phyloP scores from a whole-genome alignment of 1,284 basidiomycete species.

The Apiotrichum veenhuisii region DNA sequence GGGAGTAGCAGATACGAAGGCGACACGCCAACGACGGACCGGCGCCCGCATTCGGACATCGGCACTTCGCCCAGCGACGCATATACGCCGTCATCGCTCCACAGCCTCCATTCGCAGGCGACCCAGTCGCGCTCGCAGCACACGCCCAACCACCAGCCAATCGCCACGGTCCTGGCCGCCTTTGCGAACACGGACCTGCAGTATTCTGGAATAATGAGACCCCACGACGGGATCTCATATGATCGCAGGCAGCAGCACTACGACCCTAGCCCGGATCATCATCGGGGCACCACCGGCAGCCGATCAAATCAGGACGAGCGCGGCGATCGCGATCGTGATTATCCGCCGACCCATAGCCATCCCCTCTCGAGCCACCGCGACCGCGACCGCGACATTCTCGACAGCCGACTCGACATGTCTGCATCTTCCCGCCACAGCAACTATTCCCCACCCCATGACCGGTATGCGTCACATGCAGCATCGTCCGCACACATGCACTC shows the following conservation, averaged over 20 bases:
- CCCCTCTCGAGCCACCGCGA: not conserved
- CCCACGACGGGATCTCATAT: conserved; percentile 2
- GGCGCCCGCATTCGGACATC: not conserved
- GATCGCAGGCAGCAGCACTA: conserved; percentile 3
- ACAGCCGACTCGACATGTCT: not conserved
- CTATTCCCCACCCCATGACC: not conserved
- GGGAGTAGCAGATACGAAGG: not conserved
- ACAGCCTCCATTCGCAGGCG: not conserved
- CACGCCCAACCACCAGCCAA: not conserved
- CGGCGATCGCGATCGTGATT: not conserved
- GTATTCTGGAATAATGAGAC: conserved; percentile 19
- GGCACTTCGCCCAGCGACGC: not conserved
- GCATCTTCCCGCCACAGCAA: not conserved
- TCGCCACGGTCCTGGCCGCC: conserved; percentile 12
- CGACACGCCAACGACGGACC: too few relatives aligned
- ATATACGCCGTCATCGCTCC: not conserved
- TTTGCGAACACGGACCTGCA: conserved; percentile 13
- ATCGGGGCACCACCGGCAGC: not conserved
- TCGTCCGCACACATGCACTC: not conserved
- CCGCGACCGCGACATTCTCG: not conserved
- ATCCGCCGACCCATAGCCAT: not conserved
- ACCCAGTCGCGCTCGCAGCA: not conserved
- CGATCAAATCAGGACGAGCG: not conserved
- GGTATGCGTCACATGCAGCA: not conserved
- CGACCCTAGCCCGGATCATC: conserved; percentile 3